Conservation (phyloP, 352 stramenopile species). For the Phytopythium kandeliae region DNA sequence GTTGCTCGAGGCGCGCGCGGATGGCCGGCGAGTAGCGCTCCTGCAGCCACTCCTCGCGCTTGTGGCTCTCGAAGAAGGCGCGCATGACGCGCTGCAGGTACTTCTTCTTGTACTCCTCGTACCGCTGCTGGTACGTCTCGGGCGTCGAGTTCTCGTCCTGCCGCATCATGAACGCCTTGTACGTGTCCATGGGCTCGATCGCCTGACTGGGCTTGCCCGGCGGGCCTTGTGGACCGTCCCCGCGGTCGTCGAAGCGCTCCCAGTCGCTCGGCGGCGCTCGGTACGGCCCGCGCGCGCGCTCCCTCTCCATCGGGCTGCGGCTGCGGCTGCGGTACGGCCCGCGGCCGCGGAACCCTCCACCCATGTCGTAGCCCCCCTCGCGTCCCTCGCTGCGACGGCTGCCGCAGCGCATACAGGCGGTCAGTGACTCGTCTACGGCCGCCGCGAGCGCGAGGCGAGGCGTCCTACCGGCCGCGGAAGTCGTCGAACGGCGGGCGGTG, state of each 20-base stretch:
- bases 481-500: constrained; percentile 21
- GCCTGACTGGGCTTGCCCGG: constrained; percentile 2
- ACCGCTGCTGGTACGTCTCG: constrained; percentile 81
- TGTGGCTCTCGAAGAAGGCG: constrained; percentile 84
- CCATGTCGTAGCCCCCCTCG: constrained; percentile 21
- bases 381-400: constrained; percentile 26
- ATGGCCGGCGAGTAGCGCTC: constrained; percentile 81
- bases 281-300: constrained; percentile 1
- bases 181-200: constrained; percentile 73
- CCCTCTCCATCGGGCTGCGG: constrained; percentile 7
- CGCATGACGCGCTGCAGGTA: constrained; percentile 71
- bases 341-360: constrained; percentile 17
- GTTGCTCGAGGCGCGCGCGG: constrained; percentile 49
- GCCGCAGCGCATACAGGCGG: neutral
- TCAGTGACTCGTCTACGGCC: too few relatives aligned
- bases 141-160: constrained; percentile 75
- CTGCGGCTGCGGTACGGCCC: constrained; percentile 24
- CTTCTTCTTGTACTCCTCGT: constrained; percentile 89
- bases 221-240: constrained; percentile 16
- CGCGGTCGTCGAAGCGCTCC: constrained; percentile 23
- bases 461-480: constrained; percentile 19
- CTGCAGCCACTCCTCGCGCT: constrained; percentile 83
- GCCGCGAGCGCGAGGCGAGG: neutral
- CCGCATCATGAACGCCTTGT: constrained; percentile 88
- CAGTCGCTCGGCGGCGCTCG: constrained; percentile 5